Evolutionary conservation across 164 flowering plant species (phyloP).

Genomic region (Nelumbo lutea): DNA sequence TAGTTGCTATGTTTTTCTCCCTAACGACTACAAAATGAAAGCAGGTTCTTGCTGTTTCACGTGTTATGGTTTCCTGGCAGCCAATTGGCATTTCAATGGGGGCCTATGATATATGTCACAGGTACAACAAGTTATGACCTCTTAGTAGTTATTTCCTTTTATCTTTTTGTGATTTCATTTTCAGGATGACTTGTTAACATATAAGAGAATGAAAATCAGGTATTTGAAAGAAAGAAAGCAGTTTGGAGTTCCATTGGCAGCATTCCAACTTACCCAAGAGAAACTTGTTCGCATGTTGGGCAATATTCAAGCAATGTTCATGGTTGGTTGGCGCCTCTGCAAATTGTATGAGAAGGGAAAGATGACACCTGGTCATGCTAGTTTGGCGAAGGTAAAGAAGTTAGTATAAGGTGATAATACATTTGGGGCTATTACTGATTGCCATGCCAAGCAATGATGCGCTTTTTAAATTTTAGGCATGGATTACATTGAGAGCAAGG

Average conservation of each 20-base stretch:
- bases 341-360: slow-evolving; percentile 78
- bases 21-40: no score
- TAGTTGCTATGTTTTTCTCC: no score
- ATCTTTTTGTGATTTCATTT: neutral
- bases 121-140: slow-evolving; percentile 35
- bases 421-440: neutral
- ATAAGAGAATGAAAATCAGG: slow-evolving; percentile 29
- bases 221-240: slow-evolving; percentile 93
- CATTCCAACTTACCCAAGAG: slow-evolving; percentile 89
- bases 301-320: slow-evolving; percentile 84
- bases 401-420: neutral
- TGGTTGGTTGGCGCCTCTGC: slow-evolving; percentile 96
- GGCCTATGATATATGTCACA: slow-evolving; percentile 91
- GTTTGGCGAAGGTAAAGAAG: slow-evolving; percentile 78
- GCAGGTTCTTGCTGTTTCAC: slow-evolving; percentile 95
- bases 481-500: slow-evolving; percentile 79
- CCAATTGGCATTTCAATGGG: slow-evolving; percentile 98
- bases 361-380: slow-evolving; percentile 95
- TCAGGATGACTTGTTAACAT: neutral
- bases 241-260: slow-evolving; percentile 93
- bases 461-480: slow-evolving; percentile 45
- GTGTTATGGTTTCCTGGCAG: slow-evolving; percentile 99
- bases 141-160: neutral
- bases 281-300: slow-evolving; percentile 91
- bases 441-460: neutral